A percentile compares a stretch with the other conserved stretches of the same genome.
phyloP scores from a whole-genome alignment of 305 asterid genomes.

The Andrographis paniculata region DNA sequence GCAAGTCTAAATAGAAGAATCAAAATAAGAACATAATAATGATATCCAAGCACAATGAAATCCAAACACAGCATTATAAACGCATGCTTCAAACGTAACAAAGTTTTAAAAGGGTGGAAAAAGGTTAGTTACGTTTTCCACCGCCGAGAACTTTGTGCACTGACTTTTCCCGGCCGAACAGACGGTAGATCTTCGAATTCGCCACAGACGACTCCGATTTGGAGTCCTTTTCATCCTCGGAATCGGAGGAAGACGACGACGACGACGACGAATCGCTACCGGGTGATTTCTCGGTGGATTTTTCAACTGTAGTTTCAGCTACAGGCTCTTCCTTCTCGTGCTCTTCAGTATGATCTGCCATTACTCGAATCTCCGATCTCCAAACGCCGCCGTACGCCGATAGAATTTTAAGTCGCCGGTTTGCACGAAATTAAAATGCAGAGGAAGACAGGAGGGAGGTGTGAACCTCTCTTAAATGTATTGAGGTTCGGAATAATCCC shows the following conservation, averaged over 20 bases:
- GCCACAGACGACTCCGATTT: constrained; percentile 22
- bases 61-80: neutral
- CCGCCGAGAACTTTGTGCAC: constrained; percentile 12
- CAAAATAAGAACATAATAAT: too few species aligned
- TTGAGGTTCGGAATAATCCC: constrained; percentile 15
- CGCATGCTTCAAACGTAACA: neutral
- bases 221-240: constrained; percentile 35
- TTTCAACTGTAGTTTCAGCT: constrained; percentile 39
- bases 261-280: constrained; percentile 41
- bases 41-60: too few species aligned
- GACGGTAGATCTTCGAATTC: constrained; percentile 36
- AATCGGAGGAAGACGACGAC: constrained; percentile 41
- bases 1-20: too few species aligned
- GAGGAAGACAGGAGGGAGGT: neutral
- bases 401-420: neutral
- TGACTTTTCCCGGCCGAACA: constrained; percentile 37
- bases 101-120: neutral
- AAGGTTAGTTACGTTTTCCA: constrained; percentile 33
- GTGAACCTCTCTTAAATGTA: constrained; percentile 15
- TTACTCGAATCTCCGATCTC: constrained; percentile 24
- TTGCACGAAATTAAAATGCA: neutral
- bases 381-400: constrained; percentile 21
- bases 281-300: constrained; percentile 42
- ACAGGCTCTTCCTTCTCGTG: constrained; percentile 24
- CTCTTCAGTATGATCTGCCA: constrained; percentile 55